These are phyloP conservation scores for Backusella psychrophila DNA, from an alignment of 192 early-diverging fungal species.

Conservation along the genomic window DNA sequence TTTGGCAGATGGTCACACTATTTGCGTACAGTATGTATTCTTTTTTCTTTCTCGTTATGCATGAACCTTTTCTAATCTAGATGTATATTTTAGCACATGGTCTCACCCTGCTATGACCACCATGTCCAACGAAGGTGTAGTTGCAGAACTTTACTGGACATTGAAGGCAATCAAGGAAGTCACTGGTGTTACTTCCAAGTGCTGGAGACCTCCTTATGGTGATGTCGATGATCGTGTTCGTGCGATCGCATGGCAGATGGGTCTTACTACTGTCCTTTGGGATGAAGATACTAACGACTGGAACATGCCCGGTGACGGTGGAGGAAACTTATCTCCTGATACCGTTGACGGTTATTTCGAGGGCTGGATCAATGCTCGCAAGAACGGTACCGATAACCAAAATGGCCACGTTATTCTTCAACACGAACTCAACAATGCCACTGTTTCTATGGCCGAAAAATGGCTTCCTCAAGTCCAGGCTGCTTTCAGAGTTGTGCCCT, in stretches of 20 bases:
- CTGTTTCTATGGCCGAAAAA: constrained; percentile 41
- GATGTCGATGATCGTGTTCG: constrained; percentile 56
- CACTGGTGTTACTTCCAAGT: constrained; percentile 44
- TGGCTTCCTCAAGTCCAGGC: constrained; percentile 40
- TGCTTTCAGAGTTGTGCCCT: constrained; percentile 36
- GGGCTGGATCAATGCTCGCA: constrained; percentile 25
- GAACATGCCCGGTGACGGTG: constrained; percentile 38
- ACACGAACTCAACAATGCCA: constrained; percentile 43
- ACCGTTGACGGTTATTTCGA: constrained; percentile 31
- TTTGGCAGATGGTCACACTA: constrained; percentile 50
- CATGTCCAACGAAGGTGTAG: constrained; percentile 43
- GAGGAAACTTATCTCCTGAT: constrained; percentile 29
- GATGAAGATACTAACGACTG: constrained; percentile 44
- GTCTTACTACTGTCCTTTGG: constrained; percentile 33
- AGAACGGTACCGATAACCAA: constrained; percentile 24
- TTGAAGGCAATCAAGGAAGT: constrained; percentile 45
- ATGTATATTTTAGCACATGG: constrained; percentile 47
- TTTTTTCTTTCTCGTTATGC: background rate
- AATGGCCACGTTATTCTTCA: constrained; percentile 40
- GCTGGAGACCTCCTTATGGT: constrained; percentile 55
- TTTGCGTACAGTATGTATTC: constrained; percentile 48
- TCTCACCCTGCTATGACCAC: constrained; percentile 54
- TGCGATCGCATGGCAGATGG: constrained; percentile 38
- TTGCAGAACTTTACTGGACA: constrained; percentile 53
- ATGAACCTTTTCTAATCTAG: background rate